These are phyloP conservation scores for Mollisiaceae sp. DNA, from an alignment of 2,329 filamentous ascomycete genomes.

Conservation along the genomic window DNA sequence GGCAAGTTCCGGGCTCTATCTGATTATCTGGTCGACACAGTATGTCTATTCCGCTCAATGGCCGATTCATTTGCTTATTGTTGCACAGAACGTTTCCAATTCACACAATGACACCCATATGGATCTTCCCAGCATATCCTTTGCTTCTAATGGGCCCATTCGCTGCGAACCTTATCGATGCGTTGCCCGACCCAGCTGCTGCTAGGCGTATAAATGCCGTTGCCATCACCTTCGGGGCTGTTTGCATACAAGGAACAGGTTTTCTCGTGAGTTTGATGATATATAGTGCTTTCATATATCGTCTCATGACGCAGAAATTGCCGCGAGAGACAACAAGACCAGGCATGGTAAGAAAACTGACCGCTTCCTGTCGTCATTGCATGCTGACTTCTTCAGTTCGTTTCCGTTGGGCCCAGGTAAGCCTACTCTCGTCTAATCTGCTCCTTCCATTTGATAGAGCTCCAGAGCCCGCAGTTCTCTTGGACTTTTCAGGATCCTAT, in stretches of 20 bases:
- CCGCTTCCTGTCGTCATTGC: not conserved
- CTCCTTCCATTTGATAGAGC: too few species aligned
- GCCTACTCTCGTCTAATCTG: too few species aligned
- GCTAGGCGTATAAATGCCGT: conserved; percentile 50
- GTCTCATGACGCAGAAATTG: conserved; percentile 86
- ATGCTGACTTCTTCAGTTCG: conserved; percentile 60
- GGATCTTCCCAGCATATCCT: conserved; percentile 87
- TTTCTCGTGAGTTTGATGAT: conserved; percentile 74
- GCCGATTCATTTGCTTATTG: conserved; percentile 3
- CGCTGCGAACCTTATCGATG: conserved; percentile 58
- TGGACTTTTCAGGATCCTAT: too few species aligned
- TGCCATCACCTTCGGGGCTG: conserved; percentile 54
- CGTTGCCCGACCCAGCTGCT: conserved; percentile 32
- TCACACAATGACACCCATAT: conserved; percentile 83
- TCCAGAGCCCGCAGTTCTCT: too few species aligned
- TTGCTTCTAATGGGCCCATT: conserved; percentile 78
- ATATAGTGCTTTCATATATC: conserved; percentile 82
- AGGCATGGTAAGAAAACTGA: conserved; percentile 60
- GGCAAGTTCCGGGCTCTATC: conserved; percentile 73
- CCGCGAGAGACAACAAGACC: conserved; percentile 77
- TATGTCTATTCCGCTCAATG: conserved; percentile 39
- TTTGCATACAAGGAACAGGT: conserved; percentile 59
- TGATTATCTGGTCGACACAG: conserved; percentile 71
- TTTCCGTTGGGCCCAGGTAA: conserved; percentile 70
- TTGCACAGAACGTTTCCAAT: conserved; percentile 59